These are phyloP conservation scores for Arctostaphylos glauca DNA, from an alignment of 148 eudicot genomes.

Conservation along the genomic window DNA sequence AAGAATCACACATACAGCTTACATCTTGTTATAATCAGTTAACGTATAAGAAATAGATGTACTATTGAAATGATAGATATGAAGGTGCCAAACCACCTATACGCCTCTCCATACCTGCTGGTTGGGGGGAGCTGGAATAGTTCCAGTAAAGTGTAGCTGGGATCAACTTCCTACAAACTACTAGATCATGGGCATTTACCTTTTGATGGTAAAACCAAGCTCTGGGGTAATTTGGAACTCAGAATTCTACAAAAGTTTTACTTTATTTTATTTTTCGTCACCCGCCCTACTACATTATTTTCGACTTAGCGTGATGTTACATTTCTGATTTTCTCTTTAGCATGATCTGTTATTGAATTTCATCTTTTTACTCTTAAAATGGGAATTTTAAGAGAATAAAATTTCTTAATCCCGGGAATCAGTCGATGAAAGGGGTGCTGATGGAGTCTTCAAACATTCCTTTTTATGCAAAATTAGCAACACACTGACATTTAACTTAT, in stretches of 20 bases:
- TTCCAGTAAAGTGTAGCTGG: not conserved
- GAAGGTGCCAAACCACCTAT: not conserved
- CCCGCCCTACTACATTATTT: not conserved
- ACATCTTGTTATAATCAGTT: not conserved
- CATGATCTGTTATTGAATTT: not conserved
- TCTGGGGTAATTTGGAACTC: not conserved
- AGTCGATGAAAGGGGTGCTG: not conserved
- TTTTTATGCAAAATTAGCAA: not conserved
- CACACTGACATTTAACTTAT: conserved; percentile 14
- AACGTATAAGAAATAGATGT: not conserved
- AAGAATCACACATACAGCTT: not conserved
- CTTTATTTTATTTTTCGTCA: not conserved
- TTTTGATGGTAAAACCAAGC: not conserved
- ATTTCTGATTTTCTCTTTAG: not conserved
- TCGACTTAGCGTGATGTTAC: too few relatives aligned
- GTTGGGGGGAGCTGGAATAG: not conserved
- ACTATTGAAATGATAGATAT: not conserved
- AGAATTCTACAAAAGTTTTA: not conserved
- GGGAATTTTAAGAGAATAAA: not conserved
- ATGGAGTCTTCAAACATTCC: not conserved
- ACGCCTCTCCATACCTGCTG: not conserved
- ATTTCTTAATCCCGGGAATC: not conserved
- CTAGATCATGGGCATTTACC: not conserved
- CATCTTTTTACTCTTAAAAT: not conserved
- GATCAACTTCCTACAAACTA: not conserved